Conservation (phyloP, 1,284 basidiomycete species). For the Boletus sp. region DNA sequence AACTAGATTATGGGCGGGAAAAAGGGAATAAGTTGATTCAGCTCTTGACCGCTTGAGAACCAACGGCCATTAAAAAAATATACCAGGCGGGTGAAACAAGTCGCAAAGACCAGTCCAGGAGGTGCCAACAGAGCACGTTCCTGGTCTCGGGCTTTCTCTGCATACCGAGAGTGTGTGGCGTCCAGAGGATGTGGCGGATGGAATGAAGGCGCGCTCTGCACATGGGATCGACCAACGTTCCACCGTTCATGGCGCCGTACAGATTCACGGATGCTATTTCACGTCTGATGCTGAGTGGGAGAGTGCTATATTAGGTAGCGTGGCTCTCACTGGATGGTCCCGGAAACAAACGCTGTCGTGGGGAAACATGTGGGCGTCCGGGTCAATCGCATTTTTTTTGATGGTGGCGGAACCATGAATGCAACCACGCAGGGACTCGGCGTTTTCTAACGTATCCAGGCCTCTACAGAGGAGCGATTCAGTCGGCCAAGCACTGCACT, state of each 20-base stretch:
- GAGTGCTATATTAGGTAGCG: background rate
- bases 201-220: background rate
- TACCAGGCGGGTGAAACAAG: background rate
- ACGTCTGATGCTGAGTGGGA: background rate
- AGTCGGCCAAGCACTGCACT: constrained; percentile 9
- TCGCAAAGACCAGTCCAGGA: background rate
- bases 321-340: background rate
- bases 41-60: background rate
- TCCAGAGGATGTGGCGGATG: background rate
- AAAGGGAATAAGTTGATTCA: constrained; percentile 1
- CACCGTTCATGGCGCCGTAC: too few relatives aligned
- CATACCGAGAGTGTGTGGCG: background rate
- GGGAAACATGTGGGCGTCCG: background rate
- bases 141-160: background rate
- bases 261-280: background rate
- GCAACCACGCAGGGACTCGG: background rate
- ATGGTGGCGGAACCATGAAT: constrained; percentile 3
- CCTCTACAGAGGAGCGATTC: background rate
- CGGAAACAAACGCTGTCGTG: background rate
- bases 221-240: background rate
- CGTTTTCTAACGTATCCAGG: background rate
- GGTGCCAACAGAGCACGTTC: background rate
- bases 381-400: background rate
- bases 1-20: background rate
- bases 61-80: background rate